Base-by-base conservation (phyloP, 805 yeast genomes). In the Metschnikowia cerradonensis region DNA sequence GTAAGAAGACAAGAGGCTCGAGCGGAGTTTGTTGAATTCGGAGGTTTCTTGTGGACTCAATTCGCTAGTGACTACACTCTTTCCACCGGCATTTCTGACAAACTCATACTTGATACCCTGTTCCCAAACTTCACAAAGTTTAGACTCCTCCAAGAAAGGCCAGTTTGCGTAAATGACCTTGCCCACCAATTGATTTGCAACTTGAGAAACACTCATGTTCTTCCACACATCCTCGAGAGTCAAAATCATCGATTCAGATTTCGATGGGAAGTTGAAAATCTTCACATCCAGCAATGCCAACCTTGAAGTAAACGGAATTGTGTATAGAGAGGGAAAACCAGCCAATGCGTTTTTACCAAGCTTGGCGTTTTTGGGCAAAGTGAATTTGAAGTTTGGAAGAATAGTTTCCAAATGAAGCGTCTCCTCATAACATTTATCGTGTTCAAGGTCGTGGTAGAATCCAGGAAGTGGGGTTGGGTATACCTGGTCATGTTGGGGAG, bases 71-170 rank as follows among this genome's bases (percentile, higher is more conserved):
- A 68, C 63, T 13, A 60, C 54, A 50, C 54, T 61, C 47, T 65
- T 59, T 20, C 55, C 50, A 11, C 55, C 54, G 33, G 59, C 64
- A 23, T 66, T 58, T 53, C 69, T 77, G 34, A 66, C 56, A 3
- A 65, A 63, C 46, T 74, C 80, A 59, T 79, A 87, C 41, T 72
- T 74, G 59, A 66, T 68, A 15, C 72, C 66, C 13, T 76, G 79
- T 64, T 87, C 91, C 34, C 76, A 65, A 3, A 92, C 79, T 20
- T 78, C 76, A 11, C 82, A 72, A 38, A 92, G 82, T 61, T 79
- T 82, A 8, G 90, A 86, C 68, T 92, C 97, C 58, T 83, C 78
- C 57, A 94, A 72, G 62, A 82, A 88, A n/a, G 99, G 99, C 92
- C 96, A 94, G 58, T 84, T 81, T 11, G 88, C 80, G 64, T 83